Evolutionary conservation across 495 filamentous ascomycete species (phyloP).

Genomic region (Trichoderma virens): DNA sequence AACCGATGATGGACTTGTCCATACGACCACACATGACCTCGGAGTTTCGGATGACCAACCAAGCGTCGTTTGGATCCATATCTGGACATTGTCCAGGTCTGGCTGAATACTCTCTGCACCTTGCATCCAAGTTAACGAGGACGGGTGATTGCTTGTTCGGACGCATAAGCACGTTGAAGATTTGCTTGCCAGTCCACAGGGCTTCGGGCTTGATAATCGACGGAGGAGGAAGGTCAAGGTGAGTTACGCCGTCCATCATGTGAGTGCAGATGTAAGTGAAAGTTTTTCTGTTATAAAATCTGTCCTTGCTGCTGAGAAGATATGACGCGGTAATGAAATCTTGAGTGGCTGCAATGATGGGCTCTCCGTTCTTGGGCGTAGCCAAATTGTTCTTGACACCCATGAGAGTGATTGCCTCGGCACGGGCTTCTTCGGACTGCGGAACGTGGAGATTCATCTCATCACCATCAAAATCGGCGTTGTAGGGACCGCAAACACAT

Average conservation of each 20-base stretch:
- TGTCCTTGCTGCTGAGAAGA: conserved; percentile 84
- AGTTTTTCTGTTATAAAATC: conserved; percentile 76
- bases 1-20: conserved; percentile 94
- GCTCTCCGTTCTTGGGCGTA: conserved; percentile 95
- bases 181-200: conserved; percentile 96
- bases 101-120: conserved; percentile 72
- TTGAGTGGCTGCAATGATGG: conserved; percentile 95
- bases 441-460: conserved; percentile 99
- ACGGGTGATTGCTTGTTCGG: conserved; percentile 76
- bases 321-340: conserved; percentile 97
- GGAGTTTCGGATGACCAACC: conserved; percentile 87
- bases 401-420: conserved; percentile 95
- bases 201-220: conserved; percentile 75
- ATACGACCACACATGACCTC: conserved; percentile 98
- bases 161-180: conserved; percentile 92
- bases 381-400: conserved; percentile 94
- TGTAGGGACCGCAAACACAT: conserved; percentile 97
- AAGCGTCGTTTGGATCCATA: conserved; percentile 76
- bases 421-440: conserved; percentile 90
- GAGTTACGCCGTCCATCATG: conserved; percentile 78
- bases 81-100: conserved; percentile 51
- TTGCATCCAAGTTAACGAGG: conserved; percentile 85
- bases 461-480: conserved; percentile 98
- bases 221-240: conserved; percentile 80
- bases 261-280: conserved; percentile 87